Conservation (phyloP, 2,329 filamentous ascomycete species). For the Fusarium pseudocircinatum region DNA sequence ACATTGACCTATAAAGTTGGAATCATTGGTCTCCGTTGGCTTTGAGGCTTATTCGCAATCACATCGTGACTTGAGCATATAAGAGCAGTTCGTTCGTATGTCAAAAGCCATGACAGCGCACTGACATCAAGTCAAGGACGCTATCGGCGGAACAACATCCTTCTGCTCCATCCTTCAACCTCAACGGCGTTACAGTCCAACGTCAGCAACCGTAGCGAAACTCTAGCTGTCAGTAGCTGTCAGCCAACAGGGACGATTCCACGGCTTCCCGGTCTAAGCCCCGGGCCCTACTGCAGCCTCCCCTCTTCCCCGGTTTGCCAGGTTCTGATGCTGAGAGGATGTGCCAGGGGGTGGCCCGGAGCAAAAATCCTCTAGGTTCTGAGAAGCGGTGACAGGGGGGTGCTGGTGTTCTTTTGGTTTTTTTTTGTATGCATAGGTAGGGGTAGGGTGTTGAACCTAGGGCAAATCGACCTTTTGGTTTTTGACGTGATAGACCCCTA, state of each 20-base stretch:
- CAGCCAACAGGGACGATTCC: constrained; percentile 34
- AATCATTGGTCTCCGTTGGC: not conserved
- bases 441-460: not conserved
- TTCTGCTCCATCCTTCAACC: not conserved
- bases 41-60: not conserved
- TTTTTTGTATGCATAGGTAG: constrained; percentile 5
- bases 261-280: constrained; percentile 24
- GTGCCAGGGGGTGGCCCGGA: constrained; percentile 4
- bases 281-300: constrained; percentile 34
- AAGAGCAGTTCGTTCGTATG: not conserved
- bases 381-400: constrained; percentile 27
- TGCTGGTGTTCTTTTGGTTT: not conserved
- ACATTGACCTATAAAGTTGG: not conserved
- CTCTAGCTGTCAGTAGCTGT: not conserved
- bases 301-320: constrained; percentile 24
- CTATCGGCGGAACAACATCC: not conserved
- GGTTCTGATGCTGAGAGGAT: not conserved
- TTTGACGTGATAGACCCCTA: constrained; percentile 23
- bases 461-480: not conserved
- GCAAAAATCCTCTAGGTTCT: constrained; percentile 5
- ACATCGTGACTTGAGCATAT: not conserved
- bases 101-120: not conserved
- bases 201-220: constrained; percentile 27
- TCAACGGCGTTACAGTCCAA: constrained; percentile 21
- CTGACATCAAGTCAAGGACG: not conserved